These are phyloP conservation scores for Arthrobotrys conoides DNA, from an alignment of 2,329 filamentous ascomycete species.

Conservation along the genomic window DNA sequence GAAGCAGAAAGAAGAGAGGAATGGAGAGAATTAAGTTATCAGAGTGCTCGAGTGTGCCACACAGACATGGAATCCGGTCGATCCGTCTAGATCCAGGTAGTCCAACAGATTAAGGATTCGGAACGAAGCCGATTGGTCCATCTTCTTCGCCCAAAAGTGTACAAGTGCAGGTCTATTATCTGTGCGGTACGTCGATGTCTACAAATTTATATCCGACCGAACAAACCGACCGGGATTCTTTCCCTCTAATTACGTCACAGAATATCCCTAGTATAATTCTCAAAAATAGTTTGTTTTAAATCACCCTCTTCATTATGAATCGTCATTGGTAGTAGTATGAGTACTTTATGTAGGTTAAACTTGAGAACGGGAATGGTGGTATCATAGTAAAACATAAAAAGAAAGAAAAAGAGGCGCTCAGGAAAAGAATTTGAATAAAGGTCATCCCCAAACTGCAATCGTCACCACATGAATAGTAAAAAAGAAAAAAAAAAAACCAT, in stretches of 20 bases:
- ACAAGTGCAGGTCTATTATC: too few relatives aligned
- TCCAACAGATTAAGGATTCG: too few relatives aligned
- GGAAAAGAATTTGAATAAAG: not conserved
- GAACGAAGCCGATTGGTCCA: too few relatives aligned
- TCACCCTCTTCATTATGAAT: conserved; percentile 39
- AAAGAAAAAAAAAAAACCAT: not conserved
- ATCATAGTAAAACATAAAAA: conserved; percentile 36
- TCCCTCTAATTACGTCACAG: not conserved
- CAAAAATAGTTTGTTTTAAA: not conserved
- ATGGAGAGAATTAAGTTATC: too few relatives aligned
- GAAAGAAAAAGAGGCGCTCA: conserved; percentile 1
- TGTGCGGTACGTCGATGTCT: too few relatives aligned
- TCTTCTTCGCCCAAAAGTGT: too few relatives aligned
- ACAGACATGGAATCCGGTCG: too few relatives aligned
- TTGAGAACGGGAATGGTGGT: conserved; percentile 21
- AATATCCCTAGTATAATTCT: not conserved
- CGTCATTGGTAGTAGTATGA: conserved; percentile 5
- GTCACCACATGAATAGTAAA: conserved; percentile 20
- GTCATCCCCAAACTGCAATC: conserved; percentile 18
- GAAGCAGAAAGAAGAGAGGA: too few relatives aligned
- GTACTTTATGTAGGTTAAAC: not conserved
- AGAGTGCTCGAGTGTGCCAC: too few relatives aligned
- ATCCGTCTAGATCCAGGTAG: too few relatives aligned
- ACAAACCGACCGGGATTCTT: too few relatives aligned
- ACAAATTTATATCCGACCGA: too few relatives aligned